Conservation (phyloP, 495 filamentous ascomycete genomes). For the Hypoxylon fragiforme region DNA sequence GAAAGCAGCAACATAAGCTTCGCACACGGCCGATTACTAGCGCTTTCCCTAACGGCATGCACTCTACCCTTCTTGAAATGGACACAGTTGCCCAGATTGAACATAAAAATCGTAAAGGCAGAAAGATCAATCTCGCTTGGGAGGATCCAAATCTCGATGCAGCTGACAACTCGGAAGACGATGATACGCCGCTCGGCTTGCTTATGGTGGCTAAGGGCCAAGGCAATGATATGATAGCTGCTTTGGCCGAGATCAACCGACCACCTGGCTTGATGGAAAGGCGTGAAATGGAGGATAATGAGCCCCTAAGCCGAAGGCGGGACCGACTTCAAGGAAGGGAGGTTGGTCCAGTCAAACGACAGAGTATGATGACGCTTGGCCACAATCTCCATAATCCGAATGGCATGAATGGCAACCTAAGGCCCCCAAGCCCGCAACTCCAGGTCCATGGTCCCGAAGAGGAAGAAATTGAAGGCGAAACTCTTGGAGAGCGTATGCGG, state of each 20-base stretch:
- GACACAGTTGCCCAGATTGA: constrained; percentile 90
- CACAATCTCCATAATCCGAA: constrained; percentile 25
- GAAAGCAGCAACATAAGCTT: constrained; percentile 80
- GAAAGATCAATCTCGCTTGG: constrained; percentile 86
- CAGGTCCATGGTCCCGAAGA: constrained; percentile 42
- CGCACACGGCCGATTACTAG: constrained; percentile 70
- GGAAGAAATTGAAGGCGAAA: constrained; percentile 73
- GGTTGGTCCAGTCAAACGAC: constrained; percentile 42
- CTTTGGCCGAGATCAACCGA: constrained; percentile 57
- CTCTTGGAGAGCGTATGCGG: constrained; percentile 71
- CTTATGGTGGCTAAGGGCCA: constrained; percentile 67
- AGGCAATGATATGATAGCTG: constrained; percentile 54
- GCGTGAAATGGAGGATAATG: constrained; percentile 85
- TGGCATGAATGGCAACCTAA: constrained; percentile 18
- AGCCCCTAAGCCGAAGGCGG: constrained; percentile 79
- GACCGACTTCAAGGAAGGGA: constrained; percentile 70
- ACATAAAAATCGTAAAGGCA: constrained; percentile 69
- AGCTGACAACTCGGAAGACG: constrained; percentile 54
- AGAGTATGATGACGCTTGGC: constrained; percentile 46
- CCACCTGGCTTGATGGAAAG: constrained; percentile 85
- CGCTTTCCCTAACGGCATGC: constrained; percentile 73
- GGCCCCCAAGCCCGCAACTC: constrained; percentile 35
- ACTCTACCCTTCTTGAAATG: constrained; percentile 85
- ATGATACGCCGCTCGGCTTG: constrained; percentile 85
- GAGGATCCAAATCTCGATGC: constrained; percentile 61